Evolutionary conservation across 352 stramenopile species (phyloP).

Genomic region (Phytophthora cryptogea): DNA sequence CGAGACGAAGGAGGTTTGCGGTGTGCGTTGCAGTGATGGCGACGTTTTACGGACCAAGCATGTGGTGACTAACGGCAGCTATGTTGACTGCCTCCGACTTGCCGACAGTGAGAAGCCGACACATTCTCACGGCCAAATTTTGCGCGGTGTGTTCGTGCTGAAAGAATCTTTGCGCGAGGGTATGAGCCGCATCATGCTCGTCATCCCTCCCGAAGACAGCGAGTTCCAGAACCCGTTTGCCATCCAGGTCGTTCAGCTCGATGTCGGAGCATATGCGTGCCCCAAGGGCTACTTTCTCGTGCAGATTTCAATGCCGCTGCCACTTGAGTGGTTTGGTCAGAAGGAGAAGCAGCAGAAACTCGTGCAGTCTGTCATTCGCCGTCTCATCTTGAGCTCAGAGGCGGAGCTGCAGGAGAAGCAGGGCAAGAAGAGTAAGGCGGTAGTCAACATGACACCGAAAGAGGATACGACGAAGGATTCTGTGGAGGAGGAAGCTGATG

Average conservation of each 20-base stretch:
- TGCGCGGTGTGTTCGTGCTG: constrained; percentile 68
- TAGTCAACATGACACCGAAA: neutral
- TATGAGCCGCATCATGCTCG: constrained; percentile 63
- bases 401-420: constrained; percentile 19
- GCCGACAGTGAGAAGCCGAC: neutral
- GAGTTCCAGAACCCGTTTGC: constrained; percentile 61
- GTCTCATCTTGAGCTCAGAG: constrained; percentile 30
- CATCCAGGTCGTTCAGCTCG: constrained; percentile 76
- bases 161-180: constrained; percentile 39
- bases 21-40: constrained; percentile 49
- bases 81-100: constrained; percentile 36
- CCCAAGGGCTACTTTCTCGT: constrained; percentile 61
- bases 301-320: constrained; percentile 65
- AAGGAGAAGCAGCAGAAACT: constrained; percentile 37
- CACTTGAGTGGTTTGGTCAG: constrained; percentile 46
- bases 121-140: constrained; percentile 39
- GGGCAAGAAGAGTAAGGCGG: constrained; percentile 4
- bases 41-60: constrained; percentile 50
- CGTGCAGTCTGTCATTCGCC: constrained; percentile 43
- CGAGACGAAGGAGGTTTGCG: constrained; percentile 34
- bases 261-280: constrained; percentile 66
- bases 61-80: constrained; percentile 66
- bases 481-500: neutral
- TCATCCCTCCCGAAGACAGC: constrained; percentile 65
- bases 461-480: neutral